These are phyloP conservation scores for Vigna reflexopilosa DNA, from an alignment of 306 rosid genomes.

Conservation along the genomic window DNA sequence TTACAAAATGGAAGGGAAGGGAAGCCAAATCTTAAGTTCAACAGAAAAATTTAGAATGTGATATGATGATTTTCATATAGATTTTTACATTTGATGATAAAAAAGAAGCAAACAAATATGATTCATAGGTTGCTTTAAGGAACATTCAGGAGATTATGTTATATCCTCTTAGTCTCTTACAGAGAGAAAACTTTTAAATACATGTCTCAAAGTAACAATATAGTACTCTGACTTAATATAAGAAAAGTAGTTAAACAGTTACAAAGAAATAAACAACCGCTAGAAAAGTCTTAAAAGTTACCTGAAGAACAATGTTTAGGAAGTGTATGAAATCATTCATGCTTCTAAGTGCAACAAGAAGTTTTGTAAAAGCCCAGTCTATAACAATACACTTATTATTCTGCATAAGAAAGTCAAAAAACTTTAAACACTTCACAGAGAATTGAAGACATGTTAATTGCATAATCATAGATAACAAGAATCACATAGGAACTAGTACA, in stretches of 20 bases:
- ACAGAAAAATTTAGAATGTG: not conserved
- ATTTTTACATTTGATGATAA: not conserved
- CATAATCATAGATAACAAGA: not conserved
- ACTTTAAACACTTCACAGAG: not conserved
- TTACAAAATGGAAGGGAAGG: not conserved
- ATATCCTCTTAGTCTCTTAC: conserved; percentile 18
- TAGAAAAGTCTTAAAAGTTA: conserved; percentile 36
- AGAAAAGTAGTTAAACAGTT: not conserved
- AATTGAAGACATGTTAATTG: conserved; percentile 7
- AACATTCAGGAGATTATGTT: conserved; percentile 5
- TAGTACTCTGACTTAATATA: conserved; percentile 3
- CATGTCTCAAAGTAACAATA: conserved; percentile 6
- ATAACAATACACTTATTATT: conserved; percentile 60
- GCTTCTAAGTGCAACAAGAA: conserved; percentile 72
- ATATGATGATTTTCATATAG: not conserved
- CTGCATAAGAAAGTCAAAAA: conserved; percentile 53
- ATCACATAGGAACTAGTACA: not conserved
- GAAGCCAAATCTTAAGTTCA: not conserved
- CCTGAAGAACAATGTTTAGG: conserved; percentile 83
- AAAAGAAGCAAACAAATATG: not conserved
- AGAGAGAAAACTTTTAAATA: not conserved
- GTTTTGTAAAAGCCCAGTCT: conserved; percentile 49
- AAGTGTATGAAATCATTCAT: conserved; percentile 68
- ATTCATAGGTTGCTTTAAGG: not conserved
- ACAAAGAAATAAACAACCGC: not conserved